A percentile compares a stretch with the other conserved stretches of the same genome.
These are phyloP conservation scores for Ottelia alismoides DNA, from an alignment of 106 monocot genomes.

Conservation along the genomic window DNA sequence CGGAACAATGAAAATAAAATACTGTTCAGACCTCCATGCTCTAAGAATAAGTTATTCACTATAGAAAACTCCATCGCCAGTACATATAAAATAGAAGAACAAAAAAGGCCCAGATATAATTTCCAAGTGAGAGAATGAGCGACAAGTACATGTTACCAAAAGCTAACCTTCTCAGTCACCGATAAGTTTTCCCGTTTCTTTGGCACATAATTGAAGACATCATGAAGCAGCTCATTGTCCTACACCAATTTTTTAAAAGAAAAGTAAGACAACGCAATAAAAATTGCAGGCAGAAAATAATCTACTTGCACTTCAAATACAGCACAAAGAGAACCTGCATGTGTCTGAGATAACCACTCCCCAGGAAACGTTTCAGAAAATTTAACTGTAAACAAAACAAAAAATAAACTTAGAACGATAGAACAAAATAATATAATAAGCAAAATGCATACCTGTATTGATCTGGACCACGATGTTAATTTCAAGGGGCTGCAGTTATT, in stretches of 20 bases:
- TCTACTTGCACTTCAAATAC: no score
- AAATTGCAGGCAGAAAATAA: no score
- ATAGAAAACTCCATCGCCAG: not conserved
- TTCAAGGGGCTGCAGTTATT: constrained; percentile 41
- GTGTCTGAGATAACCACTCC: constrained; percentile 84
- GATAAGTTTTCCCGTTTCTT: constrained; percentile 37
- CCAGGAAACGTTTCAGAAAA: constrained; percentile 81
- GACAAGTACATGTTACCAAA: no score
- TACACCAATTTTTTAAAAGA: constrained; percentile 9
- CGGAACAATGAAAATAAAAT: not conserved
- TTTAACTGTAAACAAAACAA: constrained; percentile 64
- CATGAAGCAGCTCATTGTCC: constrained; percentile 81
- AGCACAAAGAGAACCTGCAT: constrained; percentile 37
- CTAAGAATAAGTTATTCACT: not conserved
- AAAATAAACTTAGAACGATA: no score
- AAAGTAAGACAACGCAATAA: no score
- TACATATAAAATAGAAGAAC: not conserved
- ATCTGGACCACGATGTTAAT: constrained; percentile 60
- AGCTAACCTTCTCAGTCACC: constrained; percentile 39
- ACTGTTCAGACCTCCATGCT: not conserved
- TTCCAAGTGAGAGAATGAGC: no score
- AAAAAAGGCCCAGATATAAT: no score
- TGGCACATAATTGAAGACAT: constrained; percentile 50
- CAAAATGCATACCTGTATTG: constrained; percentile 39
- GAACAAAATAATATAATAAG: no score